Conservation (phyloP, 306 rosid species). For the Vachellia collinsii region DNA sequence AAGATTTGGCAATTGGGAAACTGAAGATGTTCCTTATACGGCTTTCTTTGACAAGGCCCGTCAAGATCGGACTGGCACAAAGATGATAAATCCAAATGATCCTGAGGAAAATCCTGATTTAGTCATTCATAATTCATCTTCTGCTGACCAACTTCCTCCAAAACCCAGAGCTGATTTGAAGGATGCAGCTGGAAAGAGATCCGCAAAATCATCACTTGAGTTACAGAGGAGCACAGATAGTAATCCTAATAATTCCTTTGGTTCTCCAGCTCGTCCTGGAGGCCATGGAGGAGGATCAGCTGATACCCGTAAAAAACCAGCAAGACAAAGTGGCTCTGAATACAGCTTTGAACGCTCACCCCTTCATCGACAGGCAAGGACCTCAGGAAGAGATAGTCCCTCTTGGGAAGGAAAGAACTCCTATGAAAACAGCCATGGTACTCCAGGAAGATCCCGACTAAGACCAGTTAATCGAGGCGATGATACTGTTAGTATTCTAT, state of each 20-base stretch:
- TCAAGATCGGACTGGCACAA: slow-evolving; percentile 72
- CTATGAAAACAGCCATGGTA: slow-evolving; percentile 73
- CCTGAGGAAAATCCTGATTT: slow-evolving; percentile 75
- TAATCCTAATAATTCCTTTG: slow-evolving; percentile 55
- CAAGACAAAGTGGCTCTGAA: slow-evolving; percentile 51
- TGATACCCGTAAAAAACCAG: slow-evolving; percentile 59
- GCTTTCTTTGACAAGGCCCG: slow-evolving; percentile 94
- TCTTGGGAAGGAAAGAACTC: slow-evolving; percentile 69
- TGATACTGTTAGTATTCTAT: slow-evolving; percentile 66
- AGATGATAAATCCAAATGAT: slow-evolving; percentile 89
- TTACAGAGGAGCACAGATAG: slow-evolving; percentile 55
- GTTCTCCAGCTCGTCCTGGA: slow-evolving; percentile 64
- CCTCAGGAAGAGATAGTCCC: slow-evolving; percentile 65
- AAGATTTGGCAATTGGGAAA: slow-evolving; percentile 93
- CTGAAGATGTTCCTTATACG: slow-evolving; percentile 87
- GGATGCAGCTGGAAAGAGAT: slow-evolving; percentile 42
- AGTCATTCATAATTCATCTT: slow-evolving; percentile 43
- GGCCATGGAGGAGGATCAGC: slow-evolving; percentile 57
- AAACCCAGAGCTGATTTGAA: slow-evolving; percentile 45
- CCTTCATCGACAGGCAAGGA: slow-evolving; percentile 76
- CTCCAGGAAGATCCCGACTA: slow-evolving; percentile 76
- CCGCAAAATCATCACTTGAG: slow-evolving; percentile 47
- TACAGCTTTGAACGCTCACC: slow-evolving; percentile 84
- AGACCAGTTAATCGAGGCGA: slow-evolving; percentile 62
- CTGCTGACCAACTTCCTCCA: slow-evolving; percentile 52